Conservation (phyloP, 1,284 basidiomycete genomes). For the Ustilago cynodontis region DNA sequence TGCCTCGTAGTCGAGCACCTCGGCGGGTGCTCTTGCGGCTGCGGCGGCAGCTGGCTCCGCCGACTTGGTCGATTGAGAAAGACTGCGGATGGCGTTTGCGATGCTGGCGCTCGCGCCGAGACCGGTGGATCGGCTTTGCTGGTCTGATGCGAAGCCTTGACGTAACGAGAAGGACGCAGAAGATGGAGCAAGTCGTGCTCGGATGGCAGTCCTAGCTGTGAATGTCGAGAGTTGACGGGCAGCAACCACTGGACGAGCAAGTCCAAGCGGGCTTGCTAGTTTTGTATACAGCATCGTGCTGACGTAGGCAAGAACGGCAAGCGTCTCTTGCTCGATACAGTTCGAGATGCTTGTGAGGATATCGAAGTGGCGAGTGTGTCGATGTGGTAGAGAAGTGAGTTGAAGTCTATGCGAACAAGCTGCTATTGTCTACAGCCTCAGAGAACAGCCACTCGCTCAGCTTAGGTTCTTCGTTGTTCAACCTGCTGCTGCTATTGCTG, state of each 20-base stretch:
- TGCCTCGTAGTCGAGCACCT: background rate
- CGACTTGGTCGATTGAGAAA: slow-evolving; percentile 27
- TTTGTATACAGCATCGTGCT: slow-evolving; percentile 43
- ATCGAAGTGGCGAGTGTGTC: background rate
- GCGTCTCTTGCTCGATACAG: background rate
- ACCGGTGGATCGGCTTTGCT: slow-evolving; percentile 8
- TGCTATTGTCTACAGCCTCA: background rate
- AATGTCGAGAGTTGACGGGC: slow-evolving; percentile 41
- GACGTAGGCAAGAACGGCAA: background rate
- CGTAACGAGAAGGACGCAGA: slow-evolving; percentile 3
- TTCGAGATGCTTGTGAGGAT: slow-evolving; percentile 6
- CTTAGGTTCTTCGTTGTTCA: background rate
- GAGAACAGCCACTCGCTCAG: background rate
- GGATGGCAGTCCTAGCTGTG: slow-evolving; percentile 19
- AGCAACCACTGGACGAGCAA: slow-evolving; percentile 21
- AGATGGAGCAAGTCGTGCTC: slow-evolving; percentile 7
- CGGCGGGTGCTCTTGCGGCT: background rate
- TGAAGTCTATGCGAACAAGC: background rate
- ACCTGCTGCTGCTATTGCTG: too few relatives aligned
- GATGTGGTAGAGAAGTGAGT: background rate
- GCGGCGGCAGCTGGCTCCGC: slow-evolving; percentile 22
- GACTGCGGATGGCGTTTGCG: slow-evolving; percentile 18
- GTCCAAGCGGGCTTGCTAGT: slow-evolving; percentile 29
- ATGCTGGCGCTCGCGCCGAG: slow-evolving; percentile 8
- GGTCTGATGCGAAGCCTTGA: background rate